Conservation (phyloP, 495 filamentous ascomycete species). For the Xeromyces bisporus region DNA sequence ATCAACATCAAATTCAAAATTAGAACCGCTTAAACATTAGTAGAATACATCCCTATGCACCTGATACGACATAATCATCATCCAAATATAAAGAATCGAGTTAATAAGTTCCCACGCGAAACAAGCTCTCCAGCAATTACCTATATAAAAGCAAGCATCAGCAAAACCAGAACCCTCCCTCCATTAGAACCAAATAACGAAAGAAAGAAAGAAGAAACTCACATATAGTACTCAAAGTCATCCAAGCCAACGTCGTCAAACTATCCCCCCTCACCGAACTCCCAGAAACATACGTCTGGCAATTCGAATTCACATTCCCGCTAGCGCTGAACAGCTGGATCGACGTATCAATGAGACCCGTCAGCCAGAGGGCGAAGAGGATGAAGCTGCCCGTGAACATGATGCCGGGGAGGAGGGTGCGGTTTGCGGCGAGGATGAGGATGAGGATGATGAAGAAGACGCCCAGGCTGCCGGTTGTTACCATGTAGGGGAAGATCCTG, state of each 20-base stretch:
- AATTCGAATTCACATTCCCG: constrained; percentile 63
- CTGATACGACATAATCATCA: constrained; percentile 83
- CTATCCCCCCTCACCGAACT: constrained; percentile 40
- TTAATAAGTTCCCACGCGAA: constrained; percentile 58
- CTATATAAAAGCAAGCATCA: constrained; percentile 5
- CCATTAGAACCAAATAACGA: not conserved
- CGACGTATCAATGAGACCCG: constrained; percentile 74
- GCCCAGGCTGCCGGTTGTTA: constrained; percentile 49
- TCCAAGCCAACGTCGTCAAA: constrained; percentile 60
- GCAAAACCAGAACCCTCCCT: not conserved
- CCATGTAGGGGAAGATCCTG: constrained; percentile 92
- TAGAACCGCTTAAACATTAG: constrained; percentile 11
- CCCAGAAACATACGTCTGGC: constrained; percentile 52
- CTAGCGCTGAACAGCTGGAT: constrained; percentile 76
- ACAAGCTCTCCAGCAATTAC: constrained; percentile 41
- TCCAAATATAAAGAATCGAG: constrained; percentile 77
- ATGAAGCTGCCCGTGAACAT: constrained; percentile 87
- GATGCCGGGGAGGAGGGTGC: constrained; percentile 72
- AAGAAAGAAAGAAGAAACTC: constrained; percentile 19
- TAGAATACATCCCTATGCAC: constrained; percentile 52
- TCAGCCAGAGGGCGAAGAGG: constrained; percentile 81
- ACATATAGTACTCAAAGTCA: constrained; percentile 80
- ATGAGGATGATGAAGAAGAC: constrained; percentile 59
- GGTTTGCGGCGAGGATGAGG: constrained; percentile 54
- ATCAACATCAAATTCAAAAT: not conserved